These are phyloP conservation scores for Anisodus acutangulus DNA, from an alignment of 257 asterid species.

Conservation along the genomic window DNA sequence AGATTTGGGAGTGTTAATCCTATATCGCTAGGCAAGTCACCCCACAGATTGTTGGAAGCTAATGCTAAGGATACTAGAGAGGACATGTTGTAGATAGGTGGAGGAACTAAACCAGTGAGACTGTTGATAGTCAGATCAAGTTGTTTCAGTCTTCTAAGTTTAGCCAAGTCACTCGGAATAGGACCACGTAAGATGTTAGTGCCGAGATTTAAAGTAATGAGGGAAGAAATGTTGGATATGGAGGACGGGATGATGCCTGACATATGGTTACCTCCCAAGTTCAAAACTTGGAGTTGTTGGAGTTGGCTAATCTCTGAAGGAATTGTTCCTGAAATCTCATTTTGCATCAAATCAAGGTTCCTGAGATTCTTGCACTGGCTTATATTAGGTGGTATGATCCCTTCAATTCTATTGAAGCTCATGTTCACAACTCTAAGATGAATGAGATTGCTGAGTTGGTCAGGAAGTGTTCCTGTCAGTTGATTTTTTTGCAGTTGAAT, in stretches of 20 bases:
- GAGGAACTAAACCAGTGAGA: conserved; percentile 55
- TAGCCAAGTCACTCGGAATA: conserved; percentile 44
- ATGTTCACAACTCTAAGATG: conserved; percentile 42
- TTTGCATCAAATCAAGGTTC: conserved; percentile 49
- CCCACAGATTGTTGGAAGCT: conserved; percentile 50
- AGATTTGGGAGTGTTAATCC: conserved; percentile 63
- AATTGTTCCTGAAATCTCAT: conserved; percentile 49
- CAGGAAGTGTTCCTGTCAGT: conserved; percentile 51
- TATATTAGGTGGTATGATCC: conserved; percentile 46
- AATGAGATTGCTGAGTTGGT: conserved; percentile 46
- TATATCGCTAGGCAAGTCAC: conserved; percentile 51
- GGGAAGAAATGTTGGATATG: conserved; percentile 47
- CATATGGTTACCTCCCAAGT: conserved; percentile 51
- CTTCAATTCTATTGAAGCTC: conserved; percentile 48
- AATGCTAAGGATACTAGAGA: conserved; percentile 49
- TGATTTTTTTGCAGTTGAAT: conserved; percentile 58
- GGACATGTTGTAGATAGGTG: conserved; percentile 50
- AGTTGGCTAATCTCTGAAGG: conserved; percentile 45
- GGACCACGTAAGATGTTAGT: conserved; percentile 47
- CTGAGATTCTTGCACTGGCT: conserved; percentile 48
- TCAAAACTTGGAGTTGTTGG: conserved; percentile 46
- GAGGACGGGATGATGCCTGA: conserved; percentile 55
- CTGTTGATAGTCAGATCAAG: conserved; percentile 64
- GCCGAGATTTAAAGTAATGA: conserved; percentile 35
- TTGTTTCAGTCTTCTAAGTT: conserved; percentile 42